A percentile compares a stretch with the other conserved stretches of the same genome.
Evolutionary conservation across 164 flowering plant species (phyloP).

Genomic region (Umbilicus rupestris): DNA sequence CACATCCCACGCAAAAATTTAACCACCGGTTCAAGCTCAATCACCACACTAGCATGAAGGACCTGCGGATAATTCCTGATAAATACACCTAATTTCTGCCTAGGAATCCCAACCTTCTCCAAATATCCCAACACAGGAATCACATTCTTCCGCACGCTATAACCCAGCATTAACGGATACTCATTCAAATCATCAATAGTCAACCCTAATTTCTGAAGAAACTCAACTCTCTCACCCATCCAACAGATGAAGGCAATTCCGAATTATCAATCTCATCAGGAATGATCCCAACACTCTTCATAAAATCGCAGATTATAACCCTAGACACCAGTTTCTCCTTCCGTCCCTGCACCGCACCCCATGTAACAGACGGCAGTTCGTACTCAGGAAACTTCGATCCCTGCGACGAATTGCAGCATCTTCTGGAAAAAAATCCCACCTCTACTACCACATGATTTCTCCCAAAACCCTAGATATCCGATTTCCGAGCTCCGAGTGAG

Average conservation of each 20-base stretch:
- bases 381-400: conserved; percentile 67
- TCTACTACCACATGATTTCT: background rate
- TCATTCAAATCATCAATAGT: conserved; percentile 77
- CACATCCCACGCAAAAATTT: conserved; percentile 76
- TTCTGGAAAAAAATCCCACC: conserved; percentile 7
- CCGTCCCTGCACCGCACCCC: conserved; percentile 90
- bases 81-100: conserved; percentile 70
- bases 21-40: conserved; percentile 78
- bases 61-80: conserved; percentile 78
- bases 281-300: conserved; percentile 64
- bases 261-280: conserved; percentile 65
- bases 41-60: conserved; percentile 76
- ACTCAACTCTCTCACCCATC: conserved; percentile 80
- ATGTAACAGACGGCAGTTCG: conserved; percentile 88
- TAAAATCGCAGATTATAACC: conserved; percentile 69
- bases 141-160: conserved; percentile 76
- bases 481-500: too few species aligned
- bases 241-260: conserved; percentile 74
- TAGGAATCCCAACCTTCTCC: conserved; percentile 70
- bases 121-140: conserved; percentile 79
- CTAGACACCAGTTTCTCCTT: conserved; percentile 80
- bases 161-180: conserved; percentile 77
- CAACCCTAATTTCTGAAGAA: conserved; percentile 68
- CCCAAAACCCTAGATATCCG: too few species aligned
- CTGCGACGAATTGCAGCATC: conserved; percentile 17